phyloP scores from a whole-genome alignment of 768 basidiomycete genomes.

The Suillus alpinus region DNA sequence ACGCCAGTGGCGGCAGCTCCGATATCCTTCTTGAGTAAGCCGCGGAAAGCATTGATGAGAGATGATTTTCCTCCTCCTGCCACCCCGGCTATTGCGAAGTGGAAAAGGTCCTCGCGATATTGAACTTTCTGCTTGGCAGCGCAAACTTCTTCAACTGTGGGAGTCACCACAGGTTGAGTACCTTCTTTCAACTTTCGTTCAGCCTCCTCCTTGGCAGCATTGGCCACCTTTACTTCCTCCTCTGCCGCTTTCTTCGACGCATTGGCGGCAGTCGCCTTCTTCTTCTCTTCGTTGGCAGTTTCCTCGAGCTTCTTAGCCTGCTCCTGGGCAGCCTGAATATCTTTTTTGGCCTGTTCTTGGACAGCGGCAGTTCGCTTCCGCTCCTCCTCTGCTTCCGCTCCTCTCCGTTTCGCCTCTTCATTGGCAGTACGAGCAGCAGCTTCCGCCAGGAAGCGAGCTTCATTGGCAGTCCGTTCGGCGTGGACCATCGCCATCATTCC shows the following conservation, averaged over 20 bases:
- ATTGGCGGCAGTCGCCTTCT: constrained; percentile 15
- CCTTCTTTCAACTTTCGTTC: constrained; percentile 25
- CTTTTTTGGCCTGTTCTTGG: constrained; percentile 11
- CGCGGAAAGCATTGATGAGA: constrained; percentile 32
- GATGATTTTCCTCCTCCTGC: constrained; percentile 32
- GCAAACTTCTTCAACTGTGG: constrained; percentile 23
- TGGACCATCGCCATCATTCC: neutral
- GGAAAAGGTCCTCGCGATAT: constrained; percentile 28
- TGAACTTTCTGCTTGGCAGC: constrained; percentile 23
- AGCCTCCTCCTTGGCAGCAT: neutral
- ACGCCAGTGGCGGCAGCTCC: constrained; percentile 31
- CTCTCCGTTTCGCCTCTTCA: neutral
- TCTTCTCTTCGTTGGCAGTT: constrained; percentile 20
- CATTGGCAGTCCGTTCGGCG: neutral
- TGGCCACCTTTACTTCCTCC: constrained; percentile 13
- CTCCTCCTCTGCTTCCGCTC: constrained; percentile 6
- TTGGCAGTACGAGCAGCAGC: neutral
- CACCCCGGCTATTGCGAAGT: constrained; percentile 29
- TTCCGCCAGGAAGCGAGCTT: constrained; percentile 7
- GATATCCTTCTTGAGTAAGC: constrained; percentile 23
- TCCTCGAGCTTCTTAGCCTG: constrained; percentile 3
- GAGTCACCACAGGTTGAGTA: constrained; percentile 28
- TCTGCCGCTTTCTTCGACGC: constrained; percentile 9
- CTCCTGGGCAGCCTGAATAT: constrained; percentile 10
- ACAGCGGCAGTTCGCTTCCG: constrained; percentile 8